Evolutionary conservation across 225 moss, liverwort and hornwort genomes (phyloP).

Genomic region (Bryum argenteum): DNA sequence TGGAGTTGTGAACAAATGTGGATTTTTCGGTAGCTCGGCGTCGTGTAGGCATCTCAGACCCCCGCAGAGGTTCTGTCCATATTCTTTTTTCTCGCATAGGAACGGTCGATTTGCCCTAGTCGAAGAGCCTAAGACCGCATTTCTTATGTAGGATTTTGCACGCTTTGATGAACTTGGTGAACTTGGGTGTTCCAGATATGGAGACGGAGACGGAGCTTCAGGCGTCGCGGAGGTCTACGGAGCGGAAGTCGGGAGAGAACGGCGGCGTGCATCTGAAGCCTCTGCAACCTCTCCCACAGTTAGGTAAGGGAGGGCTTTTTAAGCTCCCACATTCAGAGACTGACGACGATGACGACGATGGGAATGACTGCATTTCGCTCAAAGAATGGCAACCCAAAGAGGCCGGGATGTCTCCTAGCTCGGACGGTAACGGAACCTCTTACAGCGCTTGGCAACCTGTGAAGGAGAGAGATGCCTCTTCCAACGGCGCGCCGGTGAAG

Average conservation of each 20-base stretch:
- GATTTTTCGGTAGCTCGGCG: too few relatives aligned
- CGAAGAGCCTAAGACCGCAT: not conserved
- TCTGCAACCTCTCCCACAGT: constrained; percentile 34
- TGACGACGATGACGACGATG: constrained; percentile 38
- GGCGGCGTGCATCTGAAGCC: constrained; percentile 33
- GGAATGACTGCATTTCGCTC: constrained; percentile 47
- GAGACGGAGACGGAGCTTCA: constrained; percentile 54
- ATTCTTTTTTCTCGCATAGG: too few relatives aligned
- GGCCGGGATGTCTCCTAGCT: not conserved
- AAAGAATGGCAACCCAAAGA: constrained; percentile 56
- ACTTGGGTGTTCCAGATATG: constrained; percentile 39
- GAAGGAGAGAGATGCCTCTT: constrained; percentile 28
- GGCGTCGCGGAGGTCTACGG: constrained; percentile 5
- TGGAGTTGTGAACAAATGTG: too few relatives aligned
- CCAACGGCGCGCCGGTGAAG: not conserved
- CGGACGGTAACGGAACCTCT: constrained; percentile 22
- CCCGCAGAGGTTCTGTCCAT: too few relatives aligned
- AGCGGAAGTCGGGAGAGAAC: constrained; percentile 23
- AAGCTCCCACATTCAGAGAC: constrained; percentile 39
- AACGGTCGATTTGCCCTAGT: not conserved
- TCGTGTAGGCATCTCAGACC: too few relatives aligned
- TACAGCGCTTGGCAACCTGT: constrained; percentile 42
- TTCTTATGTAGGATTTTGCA: not conserved
- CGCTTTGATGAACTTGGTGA: constrained; percentile 10
- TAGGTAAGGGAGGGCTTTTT: constrained; percentile 25